Evolutionary conservation across 2,329 filamentous ascomycete species (phyloP), one percentile per base, ranked within the genome.

Genomic region (Penicillium sp.): DNA sequence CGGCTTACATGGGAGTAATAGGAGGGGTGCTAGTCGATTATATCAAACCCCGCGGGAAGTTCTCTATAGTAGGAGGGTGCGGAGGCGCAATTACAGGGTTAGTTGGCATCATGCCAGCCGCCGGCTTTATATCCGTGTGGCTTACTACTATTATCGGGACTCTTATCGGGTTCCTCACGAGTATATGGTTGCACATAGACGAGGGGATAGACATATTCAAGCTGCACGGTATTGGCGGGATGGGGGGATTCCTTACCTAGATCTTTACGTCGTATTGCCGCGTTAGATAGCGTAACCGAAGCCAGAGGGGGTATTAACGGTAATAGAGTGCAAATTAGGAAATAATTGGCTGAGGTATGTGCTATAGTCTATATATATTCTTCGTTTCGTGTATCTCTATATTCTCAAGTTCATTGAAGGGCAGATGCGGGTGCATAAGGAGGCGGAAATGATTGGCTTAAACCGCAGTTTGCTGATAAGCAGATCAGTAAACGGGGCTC

Each of bases 171-270:
- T 82, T 84, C 72, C 60, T 84, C 31, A 84, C 82, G 4, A 78
- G 76, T 9, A 73, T 79, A 26, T 82, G 80, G 78, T 65, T 84
- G 30, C 70, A 70, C 55, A 81, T 84, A 56, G 82, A 84, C 60
- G 82, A 84, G 58, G 80, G 81, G 11, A 79, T 85, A 65, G 81
- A 84, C 58, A 81, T 85, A 40, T 85, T 85, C 75, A 84, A 82
- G 65, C 77, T 84, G 12, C 82, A 84, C 65, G 81, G 80, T 16
- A 75, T 83, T 25, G 83, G 82, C 38, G 83, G 82, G 22, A 83
- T 80, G 37, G 83, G 83, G 9, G 80, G 80, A 28, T 82, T 85
- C 69, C 65, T 84, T 44, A 85, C 82, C 2, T 82, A 81, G 7
- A 78, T 84, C 61, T 84, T 85, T 59, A 82, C 82, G 35, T 75